Conservation (phyloP, 2,329 filamentous ascomycete genomes). For the Fusarium paranaense region DNA sequence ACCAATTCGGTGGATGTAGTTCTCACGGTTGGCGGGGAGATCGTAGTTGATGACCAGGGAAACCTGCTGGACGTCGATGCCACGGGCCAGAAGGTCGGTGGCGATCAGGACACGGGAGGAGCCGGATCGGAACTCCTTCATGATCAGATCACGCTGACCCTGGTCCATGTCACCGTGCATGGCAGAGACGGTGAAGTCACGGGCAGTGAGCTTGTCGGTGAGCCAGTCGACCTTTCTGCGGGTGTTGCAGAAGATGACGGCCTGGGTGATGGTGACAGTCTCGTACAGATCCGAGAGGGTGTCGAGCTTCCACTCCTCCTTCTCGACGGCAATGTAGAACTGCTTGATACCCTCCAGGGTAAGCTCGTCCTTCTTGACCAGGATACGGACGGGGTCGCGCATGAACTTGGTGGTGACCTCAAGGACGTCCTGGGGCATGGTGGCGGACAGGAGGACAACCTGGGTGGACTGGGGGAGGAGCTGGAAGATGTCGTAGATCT, state of each 20-base stretch:
- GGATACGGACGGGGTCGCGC: conserved; percentile 97
- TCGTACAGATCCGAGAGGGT: conserved; percentile 99
- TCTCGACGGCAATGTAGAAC: conserved; percentile 99
- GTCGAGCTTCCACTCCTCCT: conserved; percentile 99
- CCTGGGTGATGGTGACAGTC: conserved; percentile 99
- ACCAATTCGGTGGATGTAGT: conserved; percentile 99
- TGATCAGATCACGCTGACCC: conserved; percentile 96
- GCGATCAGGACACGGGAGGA: conserved; percentile 98
- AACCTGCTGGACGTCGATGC: conserved; percentile 99
- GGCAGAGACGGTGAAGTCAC: conserved; percentile 99
- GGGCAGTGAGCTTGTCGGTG: conserved; percentile 97
- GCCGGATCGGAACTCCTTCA: conserved; percentile 99
- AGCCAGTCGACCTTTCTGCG: conserved; percentile 99
- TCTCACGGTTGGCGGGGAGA: conserved; percentile 97
- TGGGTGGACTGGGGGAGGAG: conserved; percentile 97
- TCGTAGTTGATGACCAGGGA: conserved; percentile 99
- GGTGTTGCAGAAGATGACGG: conserved; percentile 99
- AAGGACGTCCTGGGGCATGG: conserved; percentile 98
- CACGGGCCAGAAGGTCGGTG: conserved; percentile 96
- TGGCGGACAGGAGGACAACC: conserved; percentile 97
- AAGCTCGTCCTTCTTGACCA: conserved; percentile 99
- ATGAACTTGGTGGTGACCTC: conserved; percentile 99
- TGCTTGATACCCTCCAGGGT: conserved; percentile 99
- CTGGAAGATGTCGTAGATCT: conserved; percentile 99
- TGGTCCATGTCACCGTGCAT: conserved; percentile 99